These are phyloP conservation scores for Knufia fluminis DNA, from an alignment of 2,329 filamentous ascomycete species.

Conservation along the genomic window DNA sequence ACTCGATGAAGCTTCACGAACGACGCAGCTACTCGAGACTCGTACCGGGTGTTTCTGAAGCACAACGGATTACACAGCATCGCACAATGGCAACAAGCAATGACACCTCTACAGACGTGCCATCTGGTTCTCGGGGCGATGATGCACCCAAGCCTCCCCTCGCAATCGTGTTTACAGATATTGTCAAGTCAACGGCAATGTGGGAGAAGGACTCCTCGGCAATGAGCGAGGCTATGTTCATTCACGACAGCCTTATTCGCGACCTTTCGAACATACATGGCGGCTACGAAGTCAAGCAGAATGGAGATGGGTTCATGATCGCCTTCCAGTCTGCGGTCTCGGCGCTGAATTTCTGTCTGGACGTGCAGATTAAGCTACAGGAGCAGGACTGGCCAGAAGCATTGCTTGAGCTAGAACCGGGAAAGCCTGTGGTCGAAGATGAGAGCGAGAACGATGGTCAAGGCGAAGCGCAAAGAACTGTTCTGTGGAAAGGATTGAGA, in stretches of 20 bases:
- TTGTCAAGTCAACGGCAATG: conserved; percentile 21
- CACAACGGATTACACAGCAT: no score
- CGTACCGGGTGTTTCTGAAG: no score
- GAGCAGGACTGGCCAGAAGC: conserved; percentile 15
- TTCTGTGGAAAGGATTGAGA: conserved; percentile 19
- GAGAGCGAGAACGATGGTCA: conserved; percentile 6
- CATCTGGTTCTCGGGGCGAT: no score
- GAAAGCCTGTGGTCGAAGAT: conserved; percentile 13
- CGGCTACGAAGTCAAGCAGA: conserved; percentile 23
- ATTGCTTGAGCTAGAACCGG: conserved; percentile 15
- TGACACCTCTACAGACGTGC: no score
- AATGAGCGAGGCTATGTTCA: conserved; percentile 19
- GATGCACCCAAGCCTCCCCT: conserved; percentile 13
- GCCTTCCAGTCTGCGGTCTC: conserved; percentile 16
- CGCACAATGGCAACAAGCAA: no score
- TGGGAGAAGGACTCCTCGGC: conserved; percentile 18
- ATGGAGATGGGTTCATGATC: conserved; percentile 23
- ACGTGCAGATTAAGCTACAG: conserved; percentile 18
- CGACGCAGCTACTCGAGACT: no score
- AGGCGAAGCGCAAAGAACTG: neutral
- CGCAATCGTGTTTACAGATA: conserved; percentile 22
- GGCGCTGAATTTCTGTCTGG: conserved; percentile 20
- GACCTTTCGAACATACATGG: conserved; percentile 12
- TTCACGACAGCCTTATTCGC: conserved; percentile 19
- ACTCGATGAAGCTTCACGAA: no score